Evolutionary conservation across 2,329 filamentous ascomycete species (phyloP), one percentile per base, ranked within the genome.

Genomic region (Aspergillus caelatus): DNA sequence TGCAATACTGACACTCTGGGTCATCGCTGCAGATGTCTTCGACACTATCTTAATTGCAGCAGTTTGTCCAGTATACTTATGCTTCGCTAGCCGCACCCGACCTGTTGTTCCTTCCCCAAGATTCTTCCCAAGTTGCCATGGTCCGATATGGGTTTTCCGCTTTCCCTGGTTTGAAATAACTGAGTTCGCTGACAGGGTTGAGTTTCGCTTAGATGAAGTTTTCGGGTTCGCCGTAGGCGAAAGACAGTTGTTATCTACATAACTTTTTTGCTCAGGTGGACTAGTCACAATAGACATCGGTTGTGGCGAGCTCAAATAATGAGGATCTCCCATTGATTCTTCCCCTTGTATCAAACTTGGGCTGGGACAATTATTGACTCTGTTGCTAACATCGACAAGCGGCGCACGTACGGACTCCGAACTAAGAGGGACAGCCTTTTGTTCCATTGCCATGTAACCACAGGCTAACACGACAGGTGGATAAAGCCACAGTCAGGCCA

Each of bases 11-110:
- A 93, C 89, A 58, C 93, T 93, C 67, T 95, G 91, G 1, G 92
- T 90, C 72, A 94, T 86, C 64, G 91, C 89, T 14, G 91, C 92
- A 58, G 88, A 91, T 62, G 86, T 87, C 77, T 96, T 94, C 62
- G 92, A 92, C 32, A 99, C 92, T 72, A 99, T 98, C 82, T 99
- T 99, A 74, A 97, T 91, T 2, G 95, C 95, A 4, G 93, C 95
- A 57, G 90, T 85, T 72, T 97, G 90, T 11, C 91, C 88, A 4
- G 93, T 95, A 26, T 88, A 79, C 28, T 84, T 85, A 79, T 99
- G 94, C 66, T 92, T 89, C 26, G 94, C 96, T 41, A 95, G 83
- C 60, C 94, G 87, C 19, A 99, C 95, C 32, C 92, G 88, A 16
- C 93, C 94, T 57, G 93, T 96, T 2, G 94, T 93, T 3, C 95